Evolutionary conservation across 2,329 filamentous ascomycete genomes (phyloP).

Genomic region (Juglanconis oblonga): DNA sequence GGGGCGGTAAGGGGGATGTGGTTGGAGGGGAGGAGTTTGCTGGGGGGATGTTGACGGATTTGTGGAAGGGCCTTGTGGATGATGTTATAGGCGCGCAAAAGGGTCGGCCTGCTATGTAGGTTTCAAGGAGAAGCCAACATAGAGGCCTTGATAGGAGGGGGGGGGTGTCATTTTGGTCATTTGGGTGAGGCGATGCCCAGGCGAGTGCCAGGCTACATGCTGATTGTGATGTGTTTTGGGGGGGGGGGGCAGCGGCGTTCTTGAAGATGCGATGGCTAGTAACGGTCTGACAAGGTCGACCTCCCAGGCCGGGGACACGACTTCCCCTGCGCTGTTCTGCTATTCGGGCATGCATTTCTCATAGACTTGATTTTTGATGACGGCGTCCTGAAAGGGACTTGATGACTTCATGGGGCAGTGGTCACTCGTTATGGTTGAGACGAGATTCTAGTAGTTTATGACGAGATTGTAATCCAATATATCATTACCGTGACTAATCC

Average conservation of each 20-base stretch:
- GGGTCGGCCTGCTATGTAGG: conserved; percentile 23
- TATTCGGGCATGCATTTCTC: neutral
- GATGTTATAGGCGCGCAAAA: conserved; percentile 36
- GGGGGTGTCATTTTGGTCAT: neutral
- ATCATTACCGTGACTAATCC: neutral
- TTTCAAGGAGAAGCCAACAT: neutral
- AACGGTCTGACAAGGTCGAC: too few relatives aligned
- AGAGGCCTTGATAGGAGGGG: neutral
- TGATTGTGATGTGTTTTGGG: neutral
- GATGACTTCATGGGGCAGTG: conserved; percentile 11
- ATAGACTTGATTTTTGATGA: conserved; percentile 6
- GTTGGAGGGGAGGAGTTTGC: conserved; percentile 28
- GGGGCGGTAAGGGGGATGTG: neutral
- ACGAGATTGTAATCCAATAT: conserved; percentile 11
- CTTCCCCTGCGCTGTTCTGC: neutral
- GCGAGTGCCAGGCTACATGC: neutral
- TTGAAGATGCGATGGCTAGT: too few relatives aligned
- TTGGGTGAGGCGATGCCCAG: neutral
- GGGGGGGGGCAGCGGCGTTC: too few relatives aligned
- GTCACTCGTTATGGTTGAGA: conserved; percentile 2
- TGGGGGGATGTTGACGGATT: conserved; percentile 48
- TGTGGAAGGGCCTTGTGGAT: conserved; percentile 57
- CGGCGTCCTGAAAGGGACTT: neutral
- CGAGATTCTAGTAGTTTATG: conserved; percentile 2
- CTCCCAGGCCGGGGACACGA: too few relatives aligned